These are phyloP conservation scores for Starmerella gropengiesseri DNA, from an alignment of 805 yeast species.

Conservation along the genomic window DNA sequence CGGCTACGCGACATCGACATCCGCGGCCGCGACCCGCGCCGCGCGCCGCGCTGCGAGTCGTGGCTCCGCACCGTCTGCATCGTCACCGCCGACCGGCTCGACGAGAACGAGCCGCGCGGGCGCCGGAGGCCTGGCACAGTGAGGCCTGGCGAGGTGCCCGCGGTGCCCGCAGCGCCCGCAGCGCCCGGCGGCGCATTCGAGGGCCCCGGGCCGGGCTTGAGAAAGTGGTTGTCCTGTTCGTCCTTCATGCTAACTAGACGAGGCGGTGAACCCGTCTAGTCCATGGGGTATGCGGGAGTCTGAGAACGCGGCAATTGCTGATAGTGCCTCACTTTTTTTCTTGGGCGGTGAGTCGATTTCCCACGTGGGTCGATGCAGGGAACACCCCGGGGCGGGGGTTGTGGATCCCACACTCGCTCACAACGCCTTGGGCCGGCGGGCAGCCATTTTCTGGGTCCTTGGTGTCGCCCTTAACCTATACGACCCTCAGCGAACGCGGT, in stretches of 20 bases:
- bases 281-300: background rate
- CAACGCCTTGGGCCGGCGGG: no score
- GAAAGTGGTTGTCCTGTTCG: slow-evolving; percentile 4
- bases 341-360: no score
- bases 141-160: no score
- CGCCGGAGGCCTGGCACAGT: slow-evolving; percentile 5
- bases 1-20: slow-evolving; percentile 4
- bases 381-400: no score
- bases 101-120: slow-evolving; percentile 10
- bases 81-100: slow-evolving; percentile 3
- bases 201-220: slow-evolving; percentile 1
- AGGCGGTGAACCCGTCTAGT: background rate
- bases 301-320: background rate
- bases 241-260: slow-evolving; percentile 1
- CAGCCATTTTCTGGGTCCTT: no score
- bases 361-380: no score
- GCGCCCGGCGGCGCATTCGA: no score
- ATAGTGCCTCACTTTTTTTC: background rate
- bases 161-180: no score
- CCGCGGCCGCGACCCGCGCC: slow-evolving; percentile 10
- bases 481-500: no score
- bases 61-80: background rate
- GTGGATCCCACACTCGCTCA: no score
- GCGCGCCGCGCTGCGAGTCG: slow-evolving; percentile 5
- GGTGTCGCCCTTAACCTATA: no score